Evolutionary conservation across 805 yeast species (phyloP).

Genomic region (Lipomyces japonicus): DNA sequence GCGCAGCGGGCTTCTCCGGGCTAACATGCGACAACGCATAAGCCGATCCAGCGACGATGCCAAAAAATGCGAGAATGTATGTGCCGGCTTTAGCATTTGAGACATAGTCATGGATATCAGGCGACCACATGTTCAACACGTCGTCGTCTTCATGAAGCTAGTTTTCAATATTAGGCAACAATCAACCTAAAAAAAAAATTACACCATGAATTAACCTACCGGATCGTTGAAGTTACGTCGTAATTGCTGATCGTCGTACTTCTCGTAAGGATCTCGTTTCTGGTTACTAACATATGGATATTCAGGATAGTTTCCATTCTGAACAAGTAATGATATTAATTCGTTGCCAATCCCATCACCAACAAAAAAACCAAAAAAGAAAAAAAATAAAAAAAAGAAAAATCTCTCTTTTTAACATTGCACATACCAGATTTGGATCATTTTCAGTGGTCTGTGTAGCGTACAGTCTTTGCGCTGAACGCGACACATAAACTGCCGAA

Average conservation of each 20-base stretch:
- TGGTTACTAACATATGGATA: constrained; percentile 59
- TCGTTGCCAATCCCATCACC: neutral
- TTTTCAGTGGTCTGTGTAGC: too few species aligned
- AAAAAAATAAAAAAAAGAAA: neutral
- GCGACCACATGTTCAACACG: constrained; percentile 78
- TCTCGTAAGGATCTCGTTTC: constrained; percentile 63
- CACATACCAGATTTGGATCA: too few species aligned
- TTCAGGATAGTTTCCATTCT: constrained; percentile 54
- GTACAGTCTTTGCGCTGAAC: too few species aligned
- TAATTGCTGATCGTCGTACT: constrained; percentile 76
- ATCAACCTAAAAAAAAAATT: neutral
- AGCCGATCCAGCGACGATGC: constrained; percentile 44
- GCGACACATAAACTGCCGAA: too few species aligned
- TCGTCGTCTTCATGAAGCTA: constrained; percentile 64
- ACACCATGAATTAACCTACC: constrained; percentile 19
- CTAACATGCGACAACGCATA: constrained; percentile 45
- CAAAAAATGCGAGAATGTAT: constrained; percentile 56
- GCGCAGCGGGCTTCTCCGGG: constrained; percentile 70
- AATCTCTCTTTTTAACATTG: neutral
- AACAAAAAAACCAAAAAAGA: neutral
- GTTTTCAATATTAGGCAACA: neutral
- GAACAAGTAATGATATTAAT: neutral
- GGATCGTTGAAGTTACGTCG: constrained; percentile 76
- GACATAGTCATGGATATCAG: constrained; percentile 64
- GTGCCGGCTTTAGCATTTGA: constrained; percentile 58